These are phyloP conservation scores for Iberis amara DNA, from an alignment of 441 rosid genomes.

Conservation along the genomic window DNA sequence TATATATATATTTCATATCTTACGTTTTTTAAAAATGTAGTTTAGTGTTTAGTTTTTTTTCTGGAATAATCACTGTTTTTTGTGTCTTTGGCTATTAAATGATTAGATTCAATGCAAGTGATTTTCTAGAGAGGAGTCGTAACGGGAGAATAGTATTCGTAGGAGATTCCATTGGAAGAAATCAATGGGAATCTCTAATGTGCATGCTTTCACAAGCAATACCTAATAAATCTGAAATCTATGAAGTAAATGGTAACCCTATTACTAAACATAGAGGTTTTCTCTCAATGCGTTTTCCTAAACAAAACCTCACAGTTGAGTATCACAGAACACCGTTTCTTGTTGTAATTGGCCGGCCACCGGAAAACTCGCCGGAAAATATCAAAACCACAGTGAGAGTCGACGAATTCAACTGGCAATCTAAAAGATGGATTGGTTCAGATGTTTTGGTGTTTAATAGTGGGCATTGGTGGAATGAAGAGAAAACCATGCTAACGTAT, in stretches of 20 bases:
- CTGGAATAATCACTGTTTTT: no score
- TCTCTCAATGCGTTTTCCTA: conserved; percentile 62
- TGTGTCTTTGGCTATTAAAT: background rate
- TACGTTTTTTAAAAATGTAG: no score
- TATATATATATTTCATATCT: no score
- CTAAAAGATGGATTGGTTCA: conserved; percentile 60
- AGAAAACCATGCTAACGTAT: conserved; percentile 58
- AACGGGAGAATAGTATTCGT: conserved; percentile 77
- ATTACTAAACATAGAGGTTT: conserved; percentile 80
- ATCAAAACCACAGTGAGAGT: conserved; percentile 48
- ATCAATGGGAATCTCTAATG: conserved; percentile 52
- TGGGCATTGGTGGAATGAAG: conserved; percentile 88
- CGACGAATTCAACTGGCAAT: conserved; percentile 61
- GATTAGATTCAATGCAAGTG: conserved; percentile 65
- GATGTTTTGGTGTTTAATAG: conserved; percentile 66
- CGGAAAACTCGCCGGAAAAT: conserved; percentile 33
- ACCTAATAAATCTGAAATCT: conserved; percentile 51
- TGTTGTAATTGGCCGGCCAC: conserved; percentile 52
- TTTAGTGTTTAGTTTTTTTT: no score
- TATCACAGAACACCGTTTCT: conserved; percentile 79
- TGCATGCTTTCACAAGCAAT: conserved; percentile 67
- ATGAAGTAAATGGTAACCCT: conserved; percentile 63
- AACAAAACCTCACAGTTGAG: conserved; percentile 65
- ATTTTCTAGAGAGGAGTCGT: conserved; percentile 54
- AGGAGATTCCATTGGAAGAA: conserved; percentile 52